Conservation (phyloP, 768 basidiomycete genomes). For the Leccinum obscurum region DNA sequence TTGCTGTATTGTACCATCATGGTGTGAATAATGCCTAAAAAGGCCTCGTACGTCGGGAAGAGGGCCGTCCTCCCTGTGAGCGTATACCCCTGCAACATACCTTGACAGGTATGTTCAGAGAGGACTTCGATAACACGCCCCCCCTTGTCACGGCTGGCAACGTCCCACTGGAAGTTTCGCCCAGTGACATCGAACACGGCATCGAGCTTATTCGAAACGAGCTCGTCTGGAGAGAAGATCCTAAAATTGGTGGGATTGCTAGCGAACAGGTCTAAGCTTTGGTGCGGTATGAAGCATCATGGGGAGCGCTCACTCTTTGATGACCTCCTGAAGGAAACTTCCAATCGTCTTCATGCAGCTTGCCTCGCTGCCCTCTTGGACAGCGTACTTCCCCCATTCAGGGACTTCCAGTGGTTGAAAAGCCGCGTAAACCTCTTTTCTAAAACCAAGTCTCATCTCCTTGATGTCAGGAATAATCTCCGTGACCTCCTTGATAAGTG, state of each 20-base stretch:
- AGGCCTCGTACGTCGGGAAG: slow-evolving; percentile 91
- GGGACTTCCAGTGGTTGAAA: slow-evolving; percentile 64
- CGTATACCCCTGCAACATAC: slow-evolving; percentile 88
- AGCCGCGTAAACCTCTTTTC: slow-evolving; percentile 63
- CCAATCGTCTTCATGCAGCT: slow-evolving; percentile 80
- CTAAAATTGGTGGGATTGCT: slow-evolving; percentile 80
- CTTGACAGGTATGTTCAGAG: slow-evolving; percentile 84
- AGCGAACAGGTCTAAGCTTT: background rate
- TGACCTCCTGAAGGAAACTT: slow-evolving; percentile 53
- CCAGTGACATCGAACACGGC: slow-evolving; percentile 66
- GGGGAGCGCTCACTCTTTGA: slow-evolving; percentile 44
- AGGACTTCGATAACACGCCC: slow-evolving; percentile 89
- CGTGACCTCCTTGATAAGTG: slow-evolving; percentile 56
- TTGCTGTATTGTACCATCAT: slow-evolving; percentile 92
- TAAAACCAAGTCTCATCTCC: slow-evolving; percentile 68
- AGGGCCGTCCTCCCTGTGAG: slow-evolving; percentile 83
- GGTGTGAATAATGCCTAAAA: slow-evolving; percentile 85
- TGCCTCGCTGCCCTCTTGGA: slow-evolving; percentile 54
- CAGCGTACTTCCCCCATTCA: slow-evolving; percentile 58
- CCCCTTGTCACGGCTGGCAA: slow-evolving; percentile 60
- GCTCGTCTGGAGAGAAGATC: slow-evolving; percentile 89
- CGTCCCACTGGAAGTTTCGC: slow-evolving; percentile 88
- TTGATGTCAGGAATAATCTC: slow-evolving; percentile 52
- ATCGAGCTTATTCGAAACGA: slow-evolving; percentile 87
- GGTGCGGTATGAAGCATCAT: background rate